Conservation (phyloP, 257 asterid species). For the Ilex asprella region DNA sequence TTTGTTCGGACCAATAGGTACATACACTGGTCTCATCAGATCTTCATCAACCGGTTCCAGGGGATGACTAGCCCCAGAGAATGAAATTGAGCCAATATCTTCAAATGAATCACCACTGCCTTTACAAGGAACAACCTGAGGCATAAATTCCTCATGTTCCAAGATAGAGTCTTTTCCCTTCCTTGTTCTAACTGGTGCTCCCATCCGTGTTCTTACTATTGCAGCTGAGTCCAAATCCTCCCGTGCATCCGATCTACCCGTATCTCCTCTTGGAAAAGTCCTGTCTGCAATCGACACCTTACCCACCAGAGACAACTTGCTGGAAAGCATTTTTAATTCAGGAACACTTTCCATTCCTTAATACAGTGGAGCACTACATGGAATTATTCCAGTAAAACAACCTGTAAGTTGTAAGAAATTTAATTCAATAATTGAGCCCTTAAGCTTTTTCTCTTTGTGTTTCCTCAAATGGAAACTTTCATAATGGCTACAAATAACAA, state of each 20-base stretch:
- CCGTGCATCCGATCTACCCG: constrained; percentile 17
- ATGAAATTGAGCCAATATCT: constrained; percentile 56
- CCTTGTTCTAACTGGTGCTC: constrained; percentile 37
- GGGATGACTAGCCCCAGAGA: constrained; percentile 84
- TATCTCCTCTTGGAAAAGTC: constrained; percentile 32
- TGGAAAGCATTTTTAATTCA: constrained; percentile 39
- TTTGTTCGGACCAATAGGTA: constrained; percentile 55
- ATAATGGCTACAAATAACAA: not conserved
- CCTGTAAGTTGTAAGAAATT: not conserved
- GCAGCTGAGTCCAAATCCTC: constrained; percentile 25
- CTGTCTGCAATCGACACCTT: constrained; percentile 30
- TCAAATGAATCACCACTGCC: constrained; percentile 45
- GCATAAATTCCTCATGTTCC: constrained; percentile 42
- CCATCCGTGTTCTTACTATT: constrained; percentile 44
- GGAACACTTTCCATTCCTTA: constrained; percentile 56
- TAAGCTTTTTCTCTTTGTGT: not conserved
- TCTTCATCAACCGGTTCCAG: constrained; percentile 65
- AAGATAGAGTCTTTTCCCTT: constrained; percentile 45
- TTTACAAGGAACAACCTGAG: constrained; percentile 31
- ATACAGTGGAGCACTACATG: constrained; percentile 51
- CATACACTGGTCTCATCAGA: constrained; percentile 65
- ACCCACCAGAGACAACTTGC: constrained; percentile 32
- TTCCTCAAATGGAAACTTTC: not conserved
- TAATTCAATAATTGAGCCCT: not conserved
- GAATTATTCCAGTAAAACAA: not conserved